Percentiles rank a stretch among this genome's conserved stretches.
Conservation (phyloP, 164 flowering plant species). For the Warburgia ugandensis region DNA sequence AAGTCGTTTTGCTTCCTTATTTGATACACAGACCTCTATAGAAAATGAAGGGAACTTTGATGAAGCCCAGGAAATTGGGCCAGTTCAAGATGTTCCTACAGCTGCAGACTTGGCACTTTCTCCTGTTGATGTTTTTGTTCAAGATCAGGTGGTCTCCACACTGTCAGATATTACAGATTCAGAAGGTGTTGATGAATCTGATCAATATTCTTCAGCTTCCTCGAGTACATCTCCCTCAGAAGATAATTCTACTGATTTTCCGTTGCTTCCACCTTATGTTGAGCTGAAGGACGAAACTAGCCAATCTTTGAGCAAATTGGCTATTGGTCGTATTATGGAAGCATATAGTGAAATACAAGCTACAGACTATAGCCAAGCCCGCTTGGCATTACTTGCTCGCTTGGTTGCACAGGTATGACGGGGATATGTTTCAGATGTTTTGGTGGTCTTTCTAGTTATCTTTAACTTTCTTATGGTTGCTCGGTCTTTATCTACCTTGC, state of each 20-base stretch:
- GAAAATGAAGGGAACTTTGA: conserved; percentile 26
- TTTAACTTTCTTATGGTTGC: not conserved
- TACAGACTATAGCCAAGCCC: conserved; percentile 38
- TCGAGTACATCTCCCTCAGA: conserved; percentile 39
- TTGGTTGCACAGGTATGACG: conserved; percentile 72
- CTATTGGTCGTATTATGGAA: conserved; percentile 55
- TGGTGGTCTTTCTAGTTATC: not conserved
- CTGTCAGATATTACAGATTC: conserved; percentile 18
- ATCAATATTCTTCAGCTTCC: conserved; percentile 40
- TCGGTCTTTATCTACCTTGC: not conserved
- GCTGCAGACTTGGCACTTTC: conserved; percentile 31
- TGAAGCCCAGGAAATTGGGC: conserved; percentile 22
- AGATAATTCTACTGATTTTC: conserved; percentile 50
- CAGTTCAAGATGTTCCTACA: conserved; percentile 20
- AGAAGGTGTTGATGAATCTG: conserved; percentile 40
- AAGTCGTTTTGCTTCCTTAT: conserved; percentile 18
- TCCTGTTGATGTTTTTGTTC: conserved; percentile 29
- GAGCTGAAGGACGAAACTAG: conserved; percentile 56
- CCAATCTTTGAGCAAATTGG: conserved; percentile 29
- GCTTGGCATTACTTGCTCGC: conserved; percentile 74
- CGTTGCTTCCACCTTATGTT: conserved; percentile 50
- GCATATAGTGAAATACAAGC: conserved; percentile 32
- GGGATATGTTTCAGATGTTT: conserved; percentile 2
- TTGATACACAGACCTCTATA: conserved; percentile 22
- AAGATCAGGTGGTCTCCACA: conserved; percentile 18